phyloP scores from a whole-genome alignment of 805 yeast genomes.

The Saturnispora kantuleensis region DNA sequence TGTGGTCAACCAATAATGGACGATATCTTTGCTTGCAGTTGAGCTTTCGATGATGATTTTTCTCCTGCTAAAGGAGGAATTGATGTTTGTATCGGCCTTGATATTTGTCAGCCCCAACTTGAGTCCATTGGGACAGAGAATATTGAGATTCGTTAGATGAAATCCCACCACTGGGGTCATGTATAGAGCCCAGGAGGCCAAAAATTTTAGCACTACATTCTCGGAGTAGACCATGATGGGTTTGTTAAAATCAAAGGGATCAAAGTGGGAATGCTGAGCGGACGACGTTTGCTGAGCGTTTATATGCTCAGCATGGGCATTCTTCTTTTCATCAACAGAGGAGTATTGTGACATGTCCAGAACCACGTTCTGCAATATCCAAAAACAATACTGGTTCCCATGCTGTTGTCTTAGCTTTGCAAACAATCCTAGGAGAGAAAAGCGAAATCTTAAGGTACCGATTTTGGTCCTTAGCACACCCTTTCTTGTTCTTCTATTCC shows the following conservation, averaged over 20 bases:
- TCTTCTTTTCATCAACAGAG: background rate
- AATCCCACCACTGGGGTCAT: constrained; percentile 19
- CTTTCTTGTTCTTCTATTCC: background rate
- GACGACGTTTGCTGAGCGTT: background rate
- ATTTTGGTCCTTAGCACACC: background rate
- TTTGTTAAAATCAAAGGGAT: constrained; percentile 12
- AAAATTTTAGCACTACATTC: constrained; percentile 8
- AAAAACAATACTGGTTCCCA: constrained; percentile 2
- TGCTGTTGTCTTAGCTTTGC: background rate
- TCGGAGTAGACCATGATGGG: constrained; percentile 16
- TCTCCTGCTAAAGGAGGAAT: constrained; percentile 1
- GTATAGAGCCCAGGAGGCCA: constrained; percentile 12
- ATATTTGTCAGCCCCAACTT: constrained; percentile 1
- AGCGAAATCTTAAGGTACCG: constrained; percentile 3
- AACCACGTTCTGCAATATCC: background rate
- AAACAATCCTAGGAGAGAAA: constrained; percentile 7
- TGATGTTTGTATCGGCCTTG: constrained; percentile 8
- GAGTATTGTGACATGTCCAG: background rate
- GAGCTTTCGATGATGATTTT: constrained; percentile 1
- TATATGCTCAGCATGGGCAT: background rate
- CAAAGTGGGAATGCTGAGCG: background rate
- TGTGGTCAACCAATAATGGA: constrained; percentile 7
- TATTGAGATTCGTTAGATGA: constrained; percentile 9
- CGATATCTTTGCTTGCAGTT: background rate
- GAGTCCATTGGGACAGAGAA: constrained; percentile 7